Evolutionary conservation across 2,329 filamentous ascomycete genomes (phyloP).

Genomic region (Aspergillus aculeatus): DNA sequence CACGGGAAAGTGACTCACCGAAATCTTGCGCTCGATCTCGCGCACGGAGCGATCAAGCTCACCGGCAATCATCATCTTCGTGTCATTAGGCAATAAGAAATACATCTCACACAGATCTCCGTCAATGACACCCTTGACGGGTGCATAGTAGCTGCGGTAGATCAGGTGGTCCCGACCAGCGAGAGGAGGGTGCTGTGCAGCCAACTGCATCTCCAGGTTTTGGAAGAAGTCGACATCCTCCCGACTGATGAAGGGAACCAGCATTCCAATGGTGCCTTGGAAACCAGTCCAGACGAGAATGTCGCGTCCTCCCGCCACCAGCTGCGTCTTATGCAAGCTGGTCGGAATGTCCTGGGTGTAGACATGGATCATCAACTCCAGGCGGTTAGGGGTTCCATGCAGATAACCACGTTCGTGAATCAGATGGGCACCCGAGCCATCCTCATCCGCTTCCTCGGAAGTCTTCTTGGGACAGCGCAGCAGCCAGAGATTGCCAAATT

Average conservation of each 20-base stretch:
- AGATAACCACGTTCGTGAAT: constrained; percentile 86
- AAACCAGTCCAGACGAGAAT: constrained; percentile 91
- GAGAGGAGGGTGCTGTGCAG: constrained; percentile 80
- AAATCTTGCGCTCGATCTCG: constrained; percentile 96
- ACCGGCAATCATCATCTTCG: constrained; percentile 91
- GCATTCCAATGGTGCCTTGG: constrained; percentile 88
- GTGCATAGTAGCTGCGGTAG: constrained; percentile 92
- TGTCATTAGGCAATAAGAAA: constrained; percentile 76
- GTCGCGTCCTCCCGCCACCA: constrained; percentile 89
- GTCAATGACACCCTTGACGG: constrained; percentile 94
- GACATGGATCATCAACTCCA: constrained; percentile 83
- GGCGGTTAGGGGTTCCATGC: constrained; percentile 79
- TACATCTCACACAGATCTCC: constrained; percentile 95
- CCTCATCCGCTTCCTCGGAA: constrained; percentile 87
- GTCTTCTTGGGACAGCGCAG: constrained; percentile 82
- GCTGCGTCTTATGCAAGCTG: constrained; percentile 80
- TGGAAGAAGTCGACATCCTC: constrained; percentile 99
- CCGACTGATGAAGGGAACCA: constrained; percentile 86
- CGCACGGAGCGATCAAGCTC: constrained; percentile 87
- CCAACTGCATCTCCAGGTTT: constrained; percentile 82
- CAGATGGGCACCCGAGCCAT: constrained; percentile 86
- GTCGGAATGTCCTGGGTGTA: constrained; percentile 91
- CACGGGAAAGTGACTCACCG: constrained; percentile 46
- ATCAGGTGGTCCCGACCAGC: constrained; percentile 93
- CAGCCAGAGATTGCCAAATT: constrained; percentile 95